phyloP scores from a whole-genome alignment of 2,329 filamentous ascomycete genomes.

The Colletotrichum tamarilloi region DNA sequence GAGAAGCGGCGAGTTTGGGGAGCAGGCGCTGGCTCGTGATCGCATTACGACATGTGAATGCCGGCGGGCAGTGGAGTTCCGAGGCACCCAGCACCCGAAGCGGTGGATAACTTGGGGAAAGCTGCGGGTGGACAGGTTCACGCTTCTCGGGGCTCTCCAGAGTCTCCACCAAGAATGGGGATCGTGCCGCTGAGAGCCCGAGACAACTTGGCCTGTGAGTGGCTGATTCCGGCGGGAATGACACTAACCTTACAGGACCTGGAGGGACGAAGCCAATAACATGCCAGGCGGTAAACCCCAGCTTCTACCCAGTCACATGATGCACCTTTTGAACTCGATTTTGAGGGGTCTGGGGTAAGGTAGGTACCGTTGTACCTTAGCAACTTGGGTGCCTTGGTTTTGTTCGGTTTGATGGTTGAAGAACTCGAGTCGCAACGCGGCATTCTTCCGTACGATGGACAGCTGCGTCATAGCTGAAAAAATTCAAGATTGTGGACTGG shows the following conservation, averaged over 20 bases:
- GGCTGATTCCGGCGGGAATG: slow-evolving; percentile 22
- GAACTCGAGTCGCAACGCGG: not conserved
- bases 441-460: not conserved
- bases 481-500: not conserved
- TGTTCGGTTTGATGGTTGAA: too few relatives aligned
- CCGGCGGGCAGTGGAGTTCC: slow-evolving; percentile 33
- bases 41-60: slow-evolving; percentile 36
- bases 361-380: too few relatives aligned
- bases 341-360: slow-evolving; percentile 7
- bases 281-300: slow-evolving; percentile 14
- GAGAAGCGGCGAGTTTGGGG: slow-evolving; percentile 2
- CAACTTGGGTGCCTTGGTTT: too few relatives aligned
- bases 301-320: slow-evolving; percentile 25
- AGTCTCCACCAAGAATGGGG: slow-evolving; percentile 11
- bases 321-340: not conserved
- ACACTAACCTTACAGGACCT: slow-evolving; percentile 21
- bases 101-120: slow-evolving; percentile 36
- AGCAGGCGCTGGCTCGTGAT: slow-evolving; percentile 32
- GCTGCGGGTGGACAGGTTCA: slow-evolving; percentile 2
- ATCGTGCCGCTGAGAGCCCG: slow-evolving; percentile 5
- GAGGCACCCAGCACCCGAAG: slow-evolving; percentile 35
- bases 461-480: not conserved
- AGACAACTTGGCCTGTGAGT: slow-evolving; percentile 16
- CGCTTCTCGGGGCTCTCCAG: slow-evolving; percentile 10
- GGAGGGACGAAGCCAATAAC: slow-evolving; percentile 12